Base-by-base conservation (phyloP, 768 basidiomycete genomes). In the Boletellus emodensis region DNA sequence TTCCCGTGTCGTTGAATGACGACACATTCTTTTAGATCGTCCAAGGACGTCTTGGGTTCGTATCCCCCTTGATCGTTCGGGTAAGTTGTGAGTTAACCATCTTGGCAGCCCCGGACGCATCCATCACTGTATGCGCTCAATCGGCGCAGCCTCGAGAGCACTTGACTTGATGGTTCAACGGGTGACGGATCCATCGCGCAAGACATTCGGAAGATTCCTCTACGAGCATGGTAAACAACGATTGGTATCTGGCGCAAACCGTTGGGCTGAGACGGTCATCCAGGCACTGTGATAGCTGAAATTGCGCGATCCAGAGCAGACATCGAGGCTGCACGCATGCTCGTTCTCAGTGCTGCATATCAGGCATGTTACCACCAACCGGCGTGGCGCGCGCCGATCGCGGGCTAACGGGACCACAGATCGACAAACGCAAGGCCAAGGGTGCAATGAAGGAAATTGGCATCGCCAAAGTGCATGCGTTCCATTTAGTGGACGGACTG, bases 391-490 rank as follows among this genome's bases (percentile, higher is more conserved):
- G 6, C 17, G 8, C 22, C 3, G 17, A n/a, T 18, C 32, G 26
- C 8, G 9, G 14, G 22, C 56, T 62, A 24, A 62, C 9, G 20
- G n/a, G 11, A 13, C 43, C 22, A 33, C 58, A 94, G 87, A 93
- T 98, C 56, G 96, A 99, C 72, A 87, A 84, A 54, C 75, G 82
- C 60, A 82, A 87, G 55, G 90, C 96, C 2, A 99, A 97, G 68
- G 94, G 91, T 28, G 96, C 96, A 0, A 62, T 97, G 66, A 95
- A 96, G 70, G 96, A 98, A 68, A 98, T 99, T 60, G 94, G 92
- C 20, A 90, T 97, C 52, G 93, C 96, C 39, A 99, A 99, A 79
- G 95, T 89, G 54, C 37, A 71, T 12, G 52, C 20, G 30, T 45
- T 46, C 26, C 15, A 30, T 26, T 14, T 22, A 42, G 26, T 18